Percentiles rank a stretch among this genome's conserved stretches.
phyloP scores from a whole-genome alignment of 73 alveolate species.

The Tetrahymena borealis region DNA sequence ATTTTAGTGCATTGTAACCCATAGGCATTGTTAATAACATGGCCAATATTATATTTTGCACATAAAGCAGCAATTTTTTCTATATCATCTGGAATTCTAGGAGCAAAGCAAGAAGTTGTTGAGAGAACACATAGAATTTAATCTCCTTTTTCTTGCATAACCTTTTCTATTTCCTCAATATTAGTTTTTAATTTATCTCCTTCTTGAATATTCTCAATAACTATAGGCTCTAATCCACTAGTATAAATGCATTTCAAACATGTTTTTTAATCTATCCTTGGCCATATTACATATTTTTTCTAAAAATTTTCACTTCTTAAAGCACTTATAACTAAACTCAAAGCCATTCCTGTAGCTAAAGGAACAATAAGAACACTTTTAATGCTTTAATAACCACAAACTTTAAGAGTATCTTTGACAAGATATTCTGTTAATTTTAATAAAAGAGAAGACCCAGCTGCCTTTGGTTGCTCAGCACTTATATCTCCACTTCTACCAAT shows the following conservation, averaged over 20 bases:
- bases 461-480: conserved; percentile 95
- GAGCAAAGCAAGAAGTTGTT: conserved; percentile 97
- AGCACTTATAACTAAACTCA: conserved; percentile 69
- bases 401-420: conserved; percentile 43
- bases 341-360: conserved; percentile 97
- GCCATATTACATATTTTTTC: conserved; percentile 83
- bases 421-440: conserved; percentile 59
- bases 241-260: conserved; percentile 91
- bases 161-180: conserved; percentile 56
- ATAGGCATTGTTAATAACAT: conserved; percentile 93
- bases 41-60: conserved; percentile 66
- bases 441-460: conserved; percentile 95
- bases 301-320: conserved; percentile 64
- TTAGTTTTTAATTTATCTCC: conserved; percentile 79
- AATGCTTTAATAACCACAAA: conserved; percentile 41
- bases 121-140: conserved; percentile 75
- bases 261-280: conserved; percentile 94
- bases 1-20: conserved; percentile 81
- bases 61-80: conserved; percentile 71
- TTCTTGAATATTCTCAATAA: conserved; percentile 56
- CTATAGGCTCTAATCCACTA: conserved; percentile 78
- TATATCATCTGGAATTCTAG: conserved; percentile 89
- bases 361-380: conserved; percentile 76
- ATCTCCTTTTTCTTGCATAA: conserved; percentile 49
- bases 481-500: conserved; percentile 94